These are phyloP conservation scores for Apiospora rasikravindrae DNA, from an alignment of 2,329 filamentous ascomycete species.

Conservation along the genomic window DNA sequence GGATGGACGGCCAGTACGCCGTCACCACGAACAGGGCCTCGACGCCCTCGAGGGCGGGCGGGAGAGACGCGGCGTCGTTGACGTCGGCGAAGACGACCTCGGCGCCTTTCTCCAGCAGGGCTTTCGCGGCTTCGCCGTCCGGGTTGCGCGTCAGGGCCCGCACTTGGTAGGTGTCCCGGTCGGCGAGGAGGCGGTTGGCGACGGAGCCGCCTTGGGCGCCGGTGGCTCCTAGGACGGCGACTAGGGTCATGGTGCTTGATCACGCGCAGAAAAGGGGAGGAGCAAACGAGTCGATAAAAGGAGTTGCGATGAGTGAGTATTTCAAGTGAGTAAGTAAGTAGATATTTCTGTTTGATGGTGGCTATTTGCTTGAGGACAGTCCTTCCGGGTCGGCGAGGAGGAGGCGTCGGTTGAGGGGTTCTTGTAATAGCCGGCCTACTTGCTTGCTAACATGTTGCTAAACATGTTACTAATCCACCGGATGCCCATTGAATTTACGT, in stretches of 20 bases:
- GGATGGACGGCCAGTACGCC: slow-evolving; percentile 34
- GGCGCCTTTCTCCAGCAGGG: slow-evolving; percentile 27
- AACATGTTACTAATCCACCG: neutral
- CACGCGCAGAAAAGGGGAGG: neutral
- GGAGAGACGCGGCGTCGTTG: slow-evolving; percentile 26
- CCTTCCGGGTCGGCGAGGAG: neutral
- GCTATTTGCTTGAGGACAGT: neutral
- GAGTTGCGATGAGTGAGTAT: neutral
- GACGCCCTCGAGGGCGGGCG: slow-evolving; percentile 31
- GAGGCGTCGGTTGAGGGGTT: neutral
- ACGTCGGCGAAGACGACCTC: slow-evolving; percentile 34
- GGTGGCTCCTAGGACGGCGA: slow-evolving; percentile 21
- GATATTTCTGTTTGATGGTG: no score
- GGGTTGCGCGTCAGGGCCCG: slow-evolving; percentile 35
- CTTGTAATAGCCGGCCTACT: neutral
- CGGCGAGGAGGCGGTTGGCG: slow-evolving; percentile 25
- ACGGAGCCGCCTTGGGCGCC: slow-evolving; percentile 31
- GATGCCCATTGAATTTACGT: neutral
- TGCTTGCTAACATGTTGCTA: no score
- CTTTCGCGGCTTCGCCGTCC: slow-evolving; percentile 25
- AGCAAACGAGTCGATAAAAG: neutral
- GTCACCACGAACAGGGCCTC: slow-evolving; percentile 37
- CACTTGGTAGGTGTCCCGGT: slow-evolving; percentile 28
- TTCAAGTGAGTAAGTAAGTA: neutral
- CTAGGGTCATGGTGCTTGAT: neutral